Percentiles rank a stretch among this genome's conserved stretches.
Evolutionary conservation across 306 rosid species (phyloP).

Genomic region (Styphnolobium japonicum): DNA sequence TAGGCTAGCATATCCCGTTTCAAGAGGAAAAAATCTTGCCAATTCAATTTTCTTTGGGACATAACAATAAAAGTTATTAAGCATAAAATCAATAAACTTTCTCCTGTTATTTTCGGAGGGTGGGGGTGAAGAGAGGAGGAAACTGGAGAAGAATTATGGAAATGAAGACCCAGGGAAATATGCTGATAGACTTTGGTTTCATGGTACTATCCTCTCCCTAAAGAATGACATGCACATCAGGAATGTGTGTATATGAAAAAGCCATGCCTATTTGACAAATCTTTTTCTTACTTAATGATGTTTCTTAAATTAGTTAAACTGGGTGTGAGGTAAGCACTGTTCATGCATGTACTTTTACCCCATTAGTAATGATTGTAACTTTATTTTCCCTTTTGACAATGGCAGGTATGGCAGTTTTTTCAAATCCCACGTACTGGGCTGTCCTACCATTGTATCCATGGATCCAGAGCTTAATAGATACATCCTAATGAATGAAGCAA

Average conservation of each 20-base stretch:
- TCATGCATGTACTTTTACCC: constrained; percentile 38
- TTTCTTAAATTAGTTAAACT: constrained; percentile 36
- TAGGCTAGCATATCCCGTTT: constrained; percentile 23
- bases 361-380: constrained; percentile 24
- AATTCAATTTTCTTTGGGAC: not conserved
- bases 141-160: not conserved
- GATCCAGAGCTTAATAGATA: constrained; percentile 90
- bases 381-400: constrained; percentile 19
- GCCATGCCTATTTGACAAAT: constrained; percentile 8
- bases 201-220: not conserved
- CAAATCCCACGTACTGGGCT: constrained; percentile 94
- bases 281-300: constrained; percentile 18
- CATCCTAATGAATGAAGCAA: constrained; percentile 87
- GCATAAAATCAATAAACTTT: not conserved
- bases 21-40: not conserved
- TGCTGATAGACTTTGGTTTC: not conserved
- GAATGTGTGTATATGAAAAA: not conserved
- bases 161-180: not conserved
- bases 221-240: constrained; percentile 9
- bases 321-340: constrained; percentile 32
- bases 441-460: constrained; percentile 96
- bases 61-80: not conserved
- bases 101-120: not conserved
- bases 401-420: constrained; percentile 91
- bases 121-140: constrained; percentile 9